Evolutionary conservation across 2,329 filamentous ascomycete genomes (phyloP).

Genomic region (Pyrenophora teres): DNA sequence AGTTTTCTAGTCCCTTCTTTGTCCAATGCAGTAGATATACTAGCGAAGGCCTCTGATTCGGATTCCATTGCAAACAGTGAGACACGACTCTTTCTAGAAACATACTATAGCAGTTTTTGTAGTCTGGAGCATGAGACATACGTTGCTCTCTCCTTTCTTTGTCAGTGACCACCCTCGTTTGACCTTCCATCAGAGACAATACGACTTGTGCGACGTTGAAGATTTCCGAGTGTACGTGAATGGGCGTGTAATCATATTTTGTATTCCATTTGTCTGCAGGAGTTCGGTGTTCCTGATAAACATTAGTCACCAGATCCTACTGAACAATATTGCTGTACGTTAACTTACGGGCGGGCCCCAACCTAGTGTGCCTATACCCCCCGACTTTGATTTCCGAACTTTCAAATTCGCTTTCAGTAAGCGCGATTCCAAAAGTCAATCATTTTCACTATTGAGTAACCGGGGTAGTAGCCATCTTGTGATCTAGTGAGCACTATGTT

Average conservation of each 20-base stretch:
- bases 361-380: neutral
- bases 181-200: no score
- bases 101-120: constrained; percentile 29
- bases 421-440: neutral
- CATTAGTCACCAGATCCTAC: neutral
- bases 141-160: neutral
- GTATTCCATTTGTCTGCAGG: neutral
- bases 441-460: neutral
- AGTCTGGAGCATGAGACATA: neutral
- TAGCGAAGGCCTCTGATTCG: neutral
- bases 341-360: neutral
- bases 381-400: neutral
- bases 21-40: neutral
- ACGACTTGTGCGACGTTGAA: no score
- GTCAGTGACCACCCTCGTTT: no score
- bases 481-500: neutral
- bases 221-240: no score
- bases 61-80: neutral
- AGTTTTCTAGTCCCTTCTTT: neutral
- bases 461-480: neutral
- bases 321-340: neutral
- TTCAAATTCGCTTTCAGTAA: neutral
- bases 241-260: no score
- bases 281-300: neutral
- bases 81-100: constrained; percentile 50